Evolutionary conservation across 163 green algal species (phyloP).

Genomic region (Prototheca wickerhamii): DNA sequence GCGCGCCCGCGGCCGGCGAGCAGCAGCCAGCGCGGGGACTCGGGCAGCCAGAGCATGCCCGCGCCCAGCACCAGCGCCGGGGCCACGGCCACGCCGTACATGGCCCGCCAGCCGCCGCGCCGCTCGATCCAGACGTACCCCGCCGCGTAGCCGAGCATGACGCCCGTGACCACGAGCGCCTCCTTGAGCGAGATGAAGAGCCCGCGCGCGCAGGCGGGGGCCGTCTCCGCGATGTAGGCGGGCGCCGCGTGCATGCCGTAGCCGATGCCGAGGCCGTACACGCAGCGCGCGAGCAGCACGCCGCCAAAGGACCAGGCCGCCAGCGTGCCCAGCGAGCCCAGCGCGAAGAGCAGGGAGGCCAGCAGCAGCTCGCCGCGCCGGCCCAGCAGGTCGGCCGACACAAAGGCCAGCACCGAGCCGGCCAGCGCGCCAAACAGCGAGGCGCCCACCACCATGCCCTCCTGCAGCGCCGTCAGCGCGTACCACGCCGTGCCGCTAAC

Average conservation of each 20-base stretch:
- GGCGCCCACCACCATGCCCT: conserved; percentile 49
- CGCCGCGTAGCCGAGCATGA: conserved; percentile 69
- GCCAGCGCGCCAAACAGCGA: conserved; percentile 59
- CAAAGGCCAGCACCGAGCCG: conserved; percentile 40
- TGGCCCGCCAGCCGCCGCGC: conserved; percentile 66
- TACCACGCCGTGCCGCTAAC: conserved; percentile 60
- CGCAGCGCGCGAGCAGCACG: conserved; percentile 24
- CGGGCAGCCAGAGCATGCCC: conserved; percentile 43
- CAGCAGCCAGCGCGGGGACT: conserved; percentile 80
- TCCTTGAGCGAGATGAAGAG: conserved; percentile 82
- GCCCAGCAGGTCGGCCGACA: conserved; percentile 57
- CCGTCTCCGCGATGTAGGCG: conserved; percentile 80
- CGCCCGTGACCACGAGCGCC: conserved; percentile 69
- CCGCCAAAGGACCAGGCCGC: neutral
- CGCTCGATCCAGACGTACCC: conserved; percentile 46
- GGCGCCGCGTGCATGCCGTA: conserved; percentile 87
- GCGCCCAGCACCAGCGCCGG: conserved; percentile 41
- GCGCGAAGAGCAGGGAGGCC: conserved; percentile 57
- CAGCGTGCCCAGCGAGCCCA: neutral
- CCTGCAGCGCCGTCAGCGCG: conserved; percentile 34
- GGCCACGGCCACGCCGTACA: conserved; percentile 51
- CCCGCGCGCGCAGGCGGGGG: conserved; percentile 51
- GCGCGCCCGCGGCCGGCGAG: conserved; percentile 30
- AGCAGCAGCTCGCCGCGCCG: conserved; percentile 65
- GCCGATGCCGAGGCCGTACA: conserved; percentile 82